phyloP scores from a whole-genome alignment of 768 basidiomycete genomes.

The Pulveroboletus sp. region DNA sequence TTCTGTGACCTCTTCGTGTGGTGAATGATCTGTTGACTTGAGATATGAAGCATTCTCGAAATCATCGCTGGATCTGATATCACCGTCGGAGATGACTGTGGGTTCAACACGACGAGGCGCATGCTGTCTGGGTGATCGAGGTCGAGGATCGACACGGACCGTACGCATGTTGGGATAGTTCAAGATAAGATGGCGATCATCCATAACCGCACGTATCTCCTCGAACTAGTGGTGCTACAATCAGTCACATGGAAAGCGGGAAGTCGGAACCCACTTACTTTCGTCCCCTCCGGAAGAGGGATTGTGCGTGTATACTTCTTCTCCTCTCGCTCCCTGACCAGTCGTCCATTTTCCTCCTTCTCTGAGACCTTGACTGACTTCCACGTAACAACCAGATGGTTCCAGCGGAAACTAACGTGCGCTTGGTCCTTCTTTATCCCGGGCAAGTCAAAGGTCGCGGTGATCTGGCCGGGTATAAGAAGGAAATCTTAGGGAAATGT shows the following conservation, averaged over 20 bases:
- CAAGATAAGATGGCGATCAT: conserved; percentile 54
- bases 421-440: conserved; percentile 71
- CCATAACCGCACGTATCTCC: conserved; percentile 66
- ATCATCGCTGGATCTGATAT: conserved; percentile 27
- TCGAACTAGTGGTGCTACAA: conserved; percentile 49
- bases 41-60: conserved; percentile 24
- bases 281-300: conserved; percentile 71
- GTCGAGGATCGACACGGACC: conserved; percentile 33
- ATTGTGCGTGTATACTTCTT: conserved; percentile 63
- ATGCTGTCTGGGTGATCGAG: conserved; percentile 18
- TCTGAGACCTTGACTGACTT: conserved; percentile 55
- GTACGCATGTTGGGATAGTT: conserved; percentile 53
- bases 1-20: conserved; percentile 23
- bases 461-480: conserved; percentile 41
- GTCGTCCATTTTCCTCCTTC: conserved; percentile 54
- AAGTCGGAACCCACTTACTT: conserved; percentile 38
- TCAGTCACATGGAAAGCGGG: background rate
- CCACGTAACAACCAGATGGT: conserved; percentile 65
- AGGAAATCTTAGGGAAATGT: conserved; percentile 11
- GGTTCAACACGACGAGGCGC: conserved; percentile 32
- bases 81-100: conserved; percentile 31
- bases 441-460: conserved; percentile 66
- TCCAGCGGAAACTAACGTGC: conserved; percentile 67
- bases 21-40: conserved; percentile 24
- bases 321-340: conserved; percentile 62